Evolutionary conservation across 345 rosid species (phyloP), one percentile per base, ranked within the genome.

Genomic region (Leavenworthia alabamica): DNA sequence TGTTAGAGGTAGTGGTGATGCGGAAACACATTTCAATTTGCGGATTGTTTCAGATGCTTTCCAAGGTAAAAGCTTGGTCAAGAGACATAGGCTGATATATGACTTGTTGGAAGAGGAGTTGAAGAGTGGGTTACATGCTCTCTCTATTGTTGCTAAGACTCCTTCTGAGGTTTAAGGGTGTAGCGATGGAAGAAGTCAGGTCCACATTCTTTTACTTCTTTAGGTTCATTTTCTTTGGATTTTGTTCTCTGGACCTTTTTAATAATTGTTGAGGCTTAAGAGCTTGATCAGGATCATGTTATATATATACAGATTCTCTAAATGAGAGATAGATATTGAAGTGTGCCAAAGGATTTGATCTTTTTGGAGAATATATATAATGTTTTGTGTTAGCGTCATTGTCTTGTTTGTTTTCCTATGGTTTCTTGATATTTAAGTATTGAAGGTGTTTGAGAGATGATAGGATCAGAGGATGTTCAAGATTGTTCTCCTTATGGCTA

Each of bases 21-120:
- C 65, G 26, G 77, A 73, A 48, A 67, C 77, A 12, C 73, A 73
- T 73, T 73, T 73, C 60, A 73, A 55, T 28, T 1, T 73, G 64
- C 46, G 64, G 4, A 29, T 73, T 6, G 64, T 73, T 56, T 73
- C 77, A 5, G 68, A 62, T 40, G 63, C 45, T 55, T 73, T 73
- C 36, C 64, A 67, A 48, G 77, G 69, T 35, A 66, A 73, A 17
- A 73, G 77, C 54, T 67, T 49, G 59, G 56, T 73, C 10, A 73
- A 73, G 72, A 66, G 77, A 47, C 77, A 73, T 60, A 66, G 77
- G 40, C 8, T 67, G 42, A 36, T 73, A 1, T 41, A 73, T 46
- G 60, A 60, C 42, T 52, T 66, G 46, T 48, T 73, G 69, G 54
- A 53, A 60, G 64, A 73, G 33, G 77, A 73, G 68, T 60, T 73